phyloP scores from a whole-genome alignment of 805 yeast species.

The Metschnikowia amazonensis region DNA sequence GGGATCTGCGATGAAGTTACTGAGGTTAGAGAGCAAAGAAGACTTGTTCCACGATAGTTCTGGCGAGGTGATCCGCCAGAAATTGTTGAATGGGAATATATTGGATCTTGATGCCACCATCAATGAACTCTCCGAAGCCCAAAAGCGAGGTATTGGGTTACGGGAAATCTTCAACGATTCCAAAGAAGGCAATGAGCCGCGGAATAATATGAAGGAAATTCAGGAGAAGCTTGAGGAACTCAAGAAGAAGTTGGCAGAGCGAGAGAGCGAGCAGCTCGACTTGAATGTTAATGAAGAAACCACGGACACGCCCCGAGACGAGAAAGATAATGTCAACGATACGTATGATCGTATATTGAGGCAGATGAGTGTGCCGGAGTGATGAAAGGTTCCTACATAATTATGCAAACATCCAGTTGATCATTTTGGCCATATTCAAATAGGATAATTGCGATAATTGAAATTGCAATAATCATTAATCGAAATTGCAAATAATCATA shows the following conservation, averaged over 20 bases:
- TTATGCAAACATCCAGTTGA: too few species aligned
- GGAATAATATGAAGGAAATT: constrained; percentile 7
- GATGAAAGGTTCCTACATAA: too few species aligned
- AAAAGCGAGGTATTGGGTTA: constrained; percentile 31
- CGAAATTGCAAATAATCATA: too few species aligned
- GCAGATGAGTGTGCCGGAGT: constrained; percentile 4
- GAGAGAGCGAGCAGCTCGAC: constrained; percentile 1
- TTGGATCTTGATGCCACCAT: constrained; percentile 34
- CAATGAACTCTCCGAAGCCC: constrained; percentile 28
- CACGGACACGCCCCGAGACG: not conserved
- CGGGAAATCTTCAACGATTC: constrained; percentile 19
- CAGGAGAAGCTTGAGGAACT: constrained; percentile 11
- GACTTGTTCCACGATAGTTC: constrained; percentile 17
- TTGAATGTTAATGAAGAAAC: not conserved
- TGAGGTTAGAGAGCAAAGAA: constrained; percentile 19
- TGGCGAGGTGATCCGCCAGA: constrained; percentile 39
- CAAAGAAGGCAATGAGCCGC: not conserved
- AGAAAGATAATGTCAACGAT: not conserved
- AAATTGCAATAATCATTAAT: too few species aligned
- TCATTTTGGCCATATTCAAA: too few species aligned
- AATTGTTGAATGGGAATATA: constrained; percentile 28
- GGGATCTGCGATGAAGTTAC: constrained; percentile 39
- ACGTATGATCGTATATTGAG: constrained; percentile 2
- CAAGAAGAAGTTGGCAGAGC: constrained; percentile 3
- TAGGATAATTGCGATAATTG: too few species aligned